Percentiles rank a stretch among this genome's conserved stretches.
phyloP scores from a whole-genome alignment of 2,329 filamentous ascomycete genomes.

The Xylaria hypoxylon region DNA sequence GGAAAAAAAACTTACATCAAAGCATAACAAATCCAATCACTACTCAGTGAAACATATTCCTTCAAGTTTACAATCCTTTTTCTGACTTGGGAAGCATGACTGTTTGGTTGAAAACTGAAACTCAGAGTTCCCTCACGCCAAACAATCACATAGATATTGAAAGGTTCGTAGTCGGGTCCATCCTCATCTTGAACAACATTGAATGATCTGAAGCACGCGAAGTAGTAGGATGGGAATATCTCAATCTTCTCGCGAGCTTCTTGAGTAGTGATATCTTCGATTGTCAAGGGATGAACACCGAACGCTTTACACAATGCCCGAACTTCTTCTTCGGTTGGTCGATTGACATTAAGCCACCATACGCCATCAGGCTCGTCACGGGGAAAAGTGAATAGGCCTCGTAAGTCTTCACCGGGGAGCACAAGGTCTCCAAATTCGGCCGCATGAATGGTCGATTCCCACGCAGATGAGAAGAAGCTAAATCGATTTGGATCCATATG shows the following conservation, averaged over 20 bases:
- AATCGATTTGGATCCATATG: conserved; percentile 80
- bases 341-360: conserved; percentile 98
- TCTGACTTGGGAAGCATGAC: conserved; percentile 88
- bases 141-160: conserved; percentile 96
- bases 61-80: conserved; percentile 92
- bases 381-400: conserved; percentile 81
- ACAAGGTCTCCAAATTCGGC: conserved; percentile 88
- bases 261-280: conserved; percentile 95
- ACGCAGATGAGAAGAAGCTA: conserved; percentile 96
- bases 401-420: conserved; percentile 88
- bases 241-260: conserved; percentile 99
- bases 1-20: conserved; percentile 76
- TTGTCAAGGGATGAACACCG: conserved; percentile 92
- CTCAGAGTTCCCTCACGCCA: conserved; percentile 95
- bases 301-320: conserved; percentile 92
- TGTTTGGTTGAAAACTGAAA: conserved; percentile 90
- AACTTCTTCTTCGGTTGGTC: conserved; percentile 89
- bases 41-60: conserved; percentile 93
- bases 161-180: conserved; percentile 87
- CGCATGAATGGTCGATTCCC: conserved; percentile 93
- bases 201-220: conserved; percentile 97
- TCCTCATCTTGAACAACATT: conserved; percentile 80
- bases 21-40: conserved; percentile 99
- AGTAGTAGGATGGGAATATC: conserved; percentile 97
- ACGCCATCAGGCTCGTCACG: conserved; percentile 78